phyloP scores from a whole-genome alignment of 176 grass and related monocot species.

The Aegilops umbellulata region DNA sequence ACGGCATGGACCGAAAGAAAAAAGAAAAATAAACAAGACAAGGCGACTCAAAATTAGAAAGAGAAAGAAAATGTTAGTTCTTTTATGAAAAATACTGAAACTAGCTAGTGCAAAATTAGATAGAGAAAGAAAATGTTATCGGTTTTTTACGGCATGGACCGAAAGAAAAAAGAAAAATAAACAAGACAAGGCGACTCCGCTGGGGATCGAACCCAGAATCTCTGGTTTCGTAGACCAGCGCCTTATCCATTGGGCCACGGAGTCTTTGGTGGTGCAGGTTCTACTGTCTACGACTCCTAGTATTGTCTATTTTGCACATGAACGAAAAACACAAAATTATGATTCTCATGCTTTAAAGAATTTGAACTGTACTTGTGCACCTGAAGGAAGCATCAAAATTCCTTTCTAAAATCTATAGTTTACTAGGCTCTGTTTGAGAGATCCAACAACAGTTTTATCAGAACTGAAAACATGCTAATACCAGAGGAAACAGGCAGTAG shows the following conservation, averaged over 20 bases:
- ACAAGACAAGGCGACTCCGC: conserved; percentile 32
- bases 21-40: too few species aligned
- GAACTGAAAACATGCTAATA: background rate
- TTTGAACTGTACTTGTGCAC: background rate
- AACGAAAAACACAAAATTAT: too few species aligned
- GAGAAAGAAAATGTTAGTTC: too few species aligned
- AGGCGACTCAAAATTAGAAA: too few species aligned
- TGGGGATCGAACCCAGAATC: conserved; percentile 99
- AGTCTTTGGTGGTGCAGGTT: background rate
- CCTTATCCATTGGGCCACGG: conserved; percentile 98
- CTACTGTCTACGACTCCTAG: fast-evolving
- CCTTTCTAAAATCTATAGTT: background rate
- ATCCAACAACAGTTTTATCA: background rate
- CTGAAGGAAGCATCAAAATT: background rate
- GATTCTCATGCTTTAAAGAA: background rate
- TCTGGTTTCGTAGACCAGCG: conserved; percentile 99
- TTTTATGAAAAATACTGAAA: too few species aligned
- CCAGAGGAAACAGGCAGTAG: background rate
- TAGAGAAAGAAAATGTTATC: too few species aligned
- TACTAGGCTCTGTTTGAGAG: background rate
- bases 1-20: too few species aligned
- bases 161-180: too few species aligned
- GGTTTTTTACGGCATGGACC: too few species aligned
- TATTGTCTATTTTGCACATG: too few species aligned
- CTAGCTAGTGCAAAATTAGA: too few species aligned